Base-by-base conservation (phyloP, 768 basidiomycete genomes). In the Lyophyllum atratum region DNA sequence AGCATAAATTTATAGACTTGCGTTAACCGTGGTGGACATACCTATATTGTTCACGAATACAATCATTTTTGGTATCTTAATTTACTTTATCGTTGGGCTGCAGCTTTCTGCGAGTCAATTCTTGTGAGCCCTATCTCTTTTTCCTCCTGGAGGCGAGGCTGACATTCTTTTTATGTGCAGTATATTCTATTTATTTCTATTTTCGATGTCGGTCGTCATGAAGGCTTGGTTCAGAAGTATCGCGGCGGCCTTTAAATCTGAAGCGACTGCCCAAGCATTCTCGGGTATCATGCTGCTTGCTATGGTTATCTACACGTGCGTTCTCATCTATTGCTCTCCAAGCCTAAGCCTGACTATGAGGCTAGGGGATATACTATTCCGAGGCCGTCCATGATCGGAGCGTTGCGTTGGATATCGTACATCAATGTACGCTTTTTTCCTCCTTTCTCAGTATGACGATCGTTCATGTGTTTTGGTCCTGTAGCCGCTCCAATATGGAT, bases 151-250 rank as follows among this genome's bases (percentile, higher is more conserved):
- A 9, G 12, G 29, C 31, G n/a, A n/a, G 17, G 24, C 29, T 29
- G 19, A 19, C 7, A 14, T 26, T 43, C 22, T 24, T 29, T 37
- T 24, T 14, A 12, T 49, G 47, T 17, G 40, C 57, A 89, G 87
- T 66, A 81, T 77, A 22, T 85, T 80, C 68, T 79, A 82, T 66
- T 66, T 92, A 21, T 82, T 86, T 57, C 62, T 85, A n/a, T 76
- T 85, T 50, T 69, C 76, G 3, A 80, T 85, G 56, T 79, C 85
- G 31, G 51, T 92, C 22, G 71, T 85, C 8, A 88, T 93, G 82
- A 87, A 87, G 68, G 85, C 84, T 0, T 86, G 87, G 78, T 95
- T 93, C 80, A 80, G 92, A 25, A 76, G 77, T 0, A 63, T 90
- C 11, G 85, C 86, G 0, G 85, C 89, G 0, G 76, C 76, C 5